phyloP scores from a whole-genome alignment of 345 rosid genomes.

The Rhizophora mangle region DNA sequence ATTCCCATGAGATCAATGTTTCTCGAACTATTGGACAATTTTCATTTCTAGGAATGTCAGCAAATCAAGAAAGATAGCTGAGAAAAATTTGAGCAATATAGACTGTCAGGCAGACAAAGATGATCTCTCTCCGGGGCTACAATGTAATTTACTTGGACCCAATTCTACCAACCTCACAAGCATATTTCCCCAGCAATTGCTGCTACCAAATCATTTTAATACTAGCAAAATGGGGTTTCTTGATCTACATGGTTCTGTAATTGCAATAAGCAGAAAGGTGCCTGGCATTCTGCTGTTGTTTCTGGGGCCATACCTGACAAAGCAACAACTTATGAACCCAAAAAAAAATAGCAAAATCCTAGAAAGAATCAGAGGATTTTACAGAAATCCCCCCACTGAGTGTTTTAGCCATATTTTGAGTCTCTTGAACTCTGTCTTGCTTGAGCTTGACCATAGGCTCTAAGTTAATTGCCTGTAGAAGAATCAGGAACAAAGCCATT shows the following conservation, averaged over 20 bases:
- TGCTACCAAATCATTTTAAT: not conserved
- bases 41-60: not conserved
- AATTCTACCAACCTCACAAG: not conserved
- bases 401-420: constrained; percentile 20
- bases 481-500: constrained; percentile 64
- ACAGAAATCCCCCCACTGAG: constrained; percentile 24
- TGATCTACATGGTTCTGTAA: constrained; percentile 1
- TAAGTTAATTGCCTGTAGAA: constrained; percentile 42
- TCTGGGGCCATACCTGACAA: constrained; percentile 2
- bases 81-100: not conserved
- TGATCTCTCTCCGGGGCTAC: not conserved
- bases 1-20: not conserved
- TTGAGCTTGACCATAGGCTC: constrained; percentile 20
- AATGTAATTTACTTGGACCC: not conserved
- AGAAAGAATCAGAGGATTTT: constrained; percentile 15
- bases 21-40: not conserved
- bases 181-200: constrained; percentile 6
- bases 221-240: not conserved
- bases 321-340: constrained; percentile 8
- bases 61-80: not conserved
- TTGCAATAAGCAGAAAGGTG: constrained; percentile 4
- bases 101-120: constrained; percentile 2
- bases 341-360: constrained; percentile 1
- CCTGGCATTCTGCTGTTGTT: not conserved
- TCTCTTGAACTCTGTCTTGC: constrained; percentile 31